Evolutionary conservation across 2,329 filamentous ascomycete species (phyloP).

Genomic region (Byssothecium circinans): DNA sequence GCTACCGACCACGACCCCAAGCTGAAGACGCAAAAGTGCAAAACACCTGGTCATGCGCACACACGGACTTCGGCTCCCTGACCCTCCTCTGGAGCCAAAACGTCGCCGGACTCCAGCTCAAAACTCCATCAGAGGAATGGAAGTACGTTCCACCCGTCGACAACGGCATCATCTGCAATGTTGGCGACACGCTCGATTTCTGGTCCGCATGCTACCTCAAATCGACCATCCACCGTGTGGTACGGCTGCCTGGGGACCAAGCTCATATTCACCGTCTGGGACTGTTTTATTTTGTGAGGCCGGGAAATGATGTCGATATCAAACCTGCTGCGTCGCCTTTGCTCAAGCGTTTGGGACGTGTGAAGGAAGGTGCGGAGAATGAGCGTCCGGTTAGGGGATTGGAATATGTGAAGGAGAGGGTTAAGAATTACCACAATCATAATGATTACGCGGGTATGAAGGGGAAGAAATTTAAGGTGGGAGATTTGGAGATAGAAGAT

Average conservation of each 20-base stretch:
- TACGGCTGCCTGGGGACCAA: constrained; percentile 50
- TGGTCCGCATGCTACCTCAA: constrained; percentile 51
- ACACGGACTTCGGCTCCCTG: constrained; percentile 53
- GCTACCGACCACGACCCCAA: constrained; percentile 45
- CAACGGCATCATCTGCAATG: constrained; percentile 54
- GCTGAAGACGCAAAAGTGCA: constrained; percentile 41
- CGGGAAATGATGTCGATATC: constrained; percentile 42
- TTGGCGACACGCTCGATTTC: constrained; percentile 48
- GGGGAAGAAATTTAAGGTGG: constrained; percentile 45
- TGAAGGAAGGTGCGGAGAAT: constrained; percentile 22
- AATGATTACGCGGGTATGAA: constrained; percentile 45
- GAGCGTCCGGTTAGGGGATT: constrained; percentile 40
- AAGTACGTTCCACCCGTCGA: constrained; percentile 51
- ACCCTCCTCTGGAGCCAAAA: constrained; percentile 53
- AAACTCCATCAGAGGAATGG: constrained; percentile 50
- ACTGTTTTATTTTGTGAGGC: constrained; percentile 47
- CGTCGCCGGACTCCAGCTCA: constrained; percentile 53
- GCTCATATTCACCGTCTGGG: constrained; percentile 41
- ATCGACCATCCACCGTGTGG: constrained; percentile 54
- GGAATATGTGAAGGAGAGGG: constrained; percentile 47
- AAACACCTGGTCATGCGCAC: constrained; percentile 50
- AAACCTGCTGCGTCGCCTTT: constrained; percentile 42
- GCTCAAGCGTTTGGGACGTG: constrained; percentile 31
- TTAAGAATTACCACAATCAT: constrained; percentile 47
- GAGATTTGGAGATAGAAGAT: constrained; percentile 47